Conservation (phyloP, 2,329 filamentous ascomycete species). For the Nemania abortiva region DNA sequence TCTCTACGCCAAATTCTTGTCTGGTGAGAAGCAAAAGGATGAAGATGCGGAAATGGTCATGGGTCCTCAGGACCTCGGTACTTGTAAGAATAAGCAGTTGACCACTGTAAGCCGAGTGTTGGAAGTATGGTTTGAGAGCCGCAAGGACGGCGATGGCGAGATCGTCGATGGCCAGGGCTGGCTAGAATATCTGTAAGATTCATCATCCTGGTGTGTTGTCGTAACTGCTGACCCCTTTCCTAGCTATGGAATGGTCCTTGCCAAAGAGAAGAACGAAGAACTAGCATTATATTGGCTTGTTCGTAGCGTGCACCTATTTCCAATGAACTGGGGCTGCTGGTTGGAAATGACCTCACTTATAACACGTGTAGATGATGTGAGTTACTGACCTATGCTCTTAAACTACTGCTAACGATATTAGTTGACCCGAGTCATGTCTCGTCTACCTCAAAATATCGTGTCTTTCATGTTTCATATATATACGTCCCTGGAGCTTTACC, state of each 20-base stretch:
- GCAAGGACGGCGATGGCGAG: conserved; percentile 69
- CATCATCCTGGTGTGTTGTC: not conserved
- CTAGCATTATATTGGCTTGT: conserved; percentile 89
- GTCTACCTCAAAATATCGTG: conserved; percentile 89
- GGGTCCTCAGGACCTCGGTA: conserved; percentile 89
- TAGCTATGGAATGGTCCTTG: conserved; percentile 87
- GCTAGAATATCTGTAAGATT: conserved; percentile 80
- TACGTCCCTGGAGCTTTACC: conserved; percentile 91
- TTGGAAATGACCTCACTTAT: conserved; percentile 88
- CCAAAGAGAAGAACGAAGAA: conserved; percentile 90
- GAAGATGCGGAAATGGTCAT: conserved; percentile 98
- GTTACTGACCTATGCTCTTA: conserved; percentile 47
- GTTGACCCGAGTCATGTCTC: conserved; percentile 77
- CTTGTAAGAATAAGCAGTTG: conserved; percentile 87
- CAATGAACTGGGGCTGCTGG: conserved; percentile 98
- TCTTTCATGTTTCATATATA: conserved; percentile 94
- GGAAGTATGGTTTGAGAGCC: conserved; percentile 82
- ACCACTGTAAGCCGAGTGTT: conserved; percentile 79
- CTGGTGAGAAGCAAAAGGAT: conserved; percentile 94
- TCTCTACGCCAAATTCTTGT: conserved; percentile 91
- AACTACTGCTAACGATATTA: conserved; percentile 55
- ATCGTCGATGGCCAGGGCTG: conserved; percentile 82
- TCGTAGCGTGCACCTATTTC: conserved; percentile 86
- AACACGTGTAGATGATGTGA: conserved; percentile 82
- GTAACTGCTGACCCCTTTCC: conserved; percentile 32